These are phyloP conservation scores for Teratosphaeria gauchensis DNA, from an alignment of 2,329 filamentous ascomycete genomes.

Conservation along the genomic window DNA sequence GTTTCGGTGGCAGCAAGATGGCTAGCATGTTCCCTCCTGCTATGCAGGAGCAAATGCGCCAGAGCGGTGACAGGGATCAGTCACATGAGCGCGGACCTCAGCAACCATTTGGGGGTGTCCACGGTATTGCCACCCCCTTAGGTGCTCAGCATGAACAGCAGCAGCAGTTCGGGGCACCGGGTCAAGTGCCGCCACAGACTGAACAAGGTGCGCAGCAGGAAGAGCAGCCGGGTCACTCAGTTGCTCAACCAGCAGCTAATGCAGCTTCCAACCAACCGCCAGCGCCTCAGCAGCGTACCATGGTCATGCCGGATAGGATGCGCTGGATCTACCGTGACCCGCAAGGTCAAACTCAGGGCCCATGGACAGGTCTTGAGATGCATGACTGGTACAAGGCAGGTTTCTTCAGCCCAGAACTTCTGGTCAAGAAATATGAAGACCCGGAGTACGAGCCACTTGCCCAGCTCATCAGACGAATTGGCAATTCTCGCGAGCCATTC, in stretches of 20 bases:
- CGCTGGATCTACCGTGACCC: constrained; percentile 97
- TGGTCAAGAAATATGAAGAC: constrained; percentile 92
- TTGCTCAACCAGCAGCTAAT: constrained; percentile 23
- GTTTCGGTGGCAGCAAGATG: constrained; percentile 36
- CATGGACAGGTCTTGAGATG: constrained; percentile 96
- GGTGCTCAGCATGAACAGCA: constrained; percentile 12
- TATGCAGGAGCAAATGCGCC: constrained; percentile 86
- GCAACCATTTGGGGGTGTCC: constrained; percentile 17
- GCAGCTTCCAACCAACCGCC: constrained; percentile 59
- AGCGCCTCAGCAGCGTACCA: constrained; percentile 63
- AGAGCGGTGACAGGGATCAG: constrained; percentile 42
- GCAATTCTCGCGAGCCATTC: constrained; percentile 95
- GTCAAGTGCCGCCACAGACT: constrained; percentile 12
- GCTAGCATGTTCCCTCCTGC: constrained; percentile 74
- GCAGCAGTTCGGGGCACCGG: constrained; percentile 8
- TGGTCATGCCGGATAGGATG: constrained; percentile 99
- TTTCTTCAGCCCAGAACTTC: constrained; percentile 89
- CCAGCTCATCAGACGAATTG: constrained; percentile 88
- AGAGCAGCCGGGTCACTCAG: constrained; percentile 11
- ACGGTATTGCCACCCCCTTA: constrained; percentile 51
- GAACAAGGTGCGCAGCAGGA: constrained; percentile 8
- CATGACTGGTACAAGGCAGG: constrained; percentile 99
- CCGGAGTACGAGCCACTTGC: constrained; percentile 88
- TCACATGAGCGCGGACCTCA: constrained; percentile 33
- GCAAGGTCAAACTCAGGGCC: constrained; percentile 82